Conservation (phyloP, 192 early-diverging fungal genomes). For the Rhizoclosmatium globosum region DNA sequence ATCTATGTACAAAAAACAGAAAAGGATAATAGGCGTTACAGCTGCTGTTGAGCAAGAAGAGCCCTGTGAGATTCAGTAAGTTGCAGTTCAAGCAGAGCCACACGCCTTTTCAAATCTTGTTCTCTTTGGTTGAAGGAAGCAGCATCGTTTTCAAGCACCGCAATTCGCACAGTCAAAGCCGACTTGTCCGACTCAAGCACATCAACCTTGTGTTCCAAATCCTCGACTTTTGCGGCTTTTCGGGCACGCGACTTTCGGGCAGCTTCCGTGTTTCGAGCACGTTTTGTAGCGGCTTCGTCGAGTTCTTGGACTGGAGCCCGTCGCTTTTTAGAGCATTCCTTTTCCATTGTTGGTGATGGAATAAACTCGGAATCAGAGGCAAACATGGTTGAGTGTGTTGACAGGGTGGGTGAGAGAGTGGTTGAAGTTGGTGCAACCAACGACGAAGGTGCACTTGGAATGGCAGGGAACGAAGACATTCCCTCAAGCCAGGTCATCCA, state of each 20-base stretch:
- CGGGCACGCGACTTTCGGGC: conserved; percentile 87
- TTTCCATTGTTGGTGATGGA: background rate
- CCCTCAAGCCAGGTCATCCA: conserved; percentile 29
- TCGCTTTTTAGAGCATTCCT: background rate
- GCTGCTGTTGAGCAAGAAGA: background rate
- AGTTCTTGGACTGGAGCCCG: background rate
- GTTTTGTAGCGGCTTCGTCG: conserved; percentile 19
- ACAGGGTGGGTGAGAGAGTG: background rate
- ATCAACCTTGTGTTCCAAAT: conserved; percentile 77
- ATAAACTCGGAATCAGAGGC: background rate
- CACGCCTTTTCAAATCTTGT: conserved; percentile 26
- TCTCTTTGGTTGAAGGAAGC: conserved; percentile 18
- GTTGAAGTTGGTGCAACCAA: background rate
- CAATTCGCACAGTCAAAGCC: conserved; percentile 27
- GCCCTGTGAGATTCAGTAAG: conserved; percentile 41
- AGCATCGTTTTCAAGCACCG: conserved; percentile 36
- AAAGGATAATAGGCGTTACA: too few relatives aligned
- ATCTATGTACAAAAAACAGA: too few relatives aligned
- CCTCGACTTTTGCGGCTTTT: conserved; percentile 84
- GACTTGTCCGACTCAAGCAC: conserved; percentile 72
- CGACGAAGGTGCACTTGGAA: background rate
- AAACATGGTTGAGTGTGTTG: background rate
- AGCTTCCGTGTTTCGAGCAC: conserved; percentile 77
- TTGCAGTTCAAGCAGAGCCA: conserved; percentile 54
- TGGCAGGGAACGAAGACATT: background rate